A percentile compares a stretch with the other conserved stretches of the same genome.
Evolutionary conservation across 495 filamentous ascomycete species (phyloP).

Genomic region (Durotheca rogersii): DNA sequence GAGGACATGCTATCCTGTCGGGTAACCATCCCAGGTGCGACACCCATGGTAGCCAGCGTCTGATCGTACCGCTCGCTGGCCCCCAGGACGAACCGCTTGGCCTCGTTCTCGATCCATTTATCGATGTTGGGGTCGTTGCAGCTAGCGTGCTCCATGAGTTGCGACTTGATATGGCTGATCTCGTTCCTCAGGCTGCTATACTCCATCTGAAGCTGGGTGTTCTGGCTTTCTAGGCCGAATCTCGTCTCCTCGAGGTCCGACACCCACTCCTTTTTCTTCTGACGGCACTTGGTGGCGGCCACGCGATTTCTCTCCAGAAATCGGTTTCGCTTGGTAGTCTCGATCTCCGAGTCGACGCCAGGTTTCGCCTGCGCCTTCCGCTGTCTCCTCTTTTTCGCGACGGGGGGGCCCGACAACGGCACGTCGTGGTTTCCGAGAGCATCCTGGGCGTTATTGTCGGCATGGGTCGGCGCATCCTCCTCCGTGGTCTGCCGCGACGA

Average conservation of each 20-base stretch:
- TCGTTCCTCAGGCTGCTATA: slow-evolving; percentile 46
- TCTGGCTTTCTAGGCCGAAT: slow-evolving; percentile 40
- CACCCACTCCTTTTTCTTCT: slow-evolving; percentile 81
- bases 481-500: slow-evolving; percentile 24
- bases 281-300: slow-evolving; percentile 82
- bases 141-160: slow-evolving; percentile 59
- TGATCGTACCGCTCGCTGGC: slow-evolving; percentile 36
- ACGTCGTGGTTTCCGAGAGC: background rate
- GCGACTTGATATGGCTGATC: slow-evolving; percentile 55
- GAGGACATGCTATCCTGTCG: slow-evolving; percentile 22
- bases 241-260: slow-evolving; percentile 57
- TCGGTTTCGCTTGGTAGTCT: slow-evolving; percentile 40
- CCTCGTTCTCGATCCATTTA: slow-evolving; percentile 48
- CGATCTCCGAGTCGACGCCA: slow-evolving; percentile 9
- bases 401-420: background rate
- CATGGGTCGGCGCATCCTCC: background rate
- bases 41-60: slow-evolving; percentile 29
- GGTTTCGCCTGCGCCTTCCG: slow-evolving; percentile 3
- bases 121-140: slow-evolving; percentile 57
- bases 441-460: background rate
- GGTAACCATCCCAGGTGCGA: slow-evolving; percentile 4
- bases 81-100: slow-evolving; percentile 42
- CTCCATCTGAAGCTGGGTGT: slow-evolving; percentile 40
- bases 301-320: slow-evolving; percentile 80
- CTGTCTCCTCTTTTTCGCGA: slow-evolving; percentile 13